These are phyloP conservation scores for Borealophlyctis nickersoniae DNA, from an alignment of 192 early-diverging fungal species.

Conservation along the genomic window DNA sequence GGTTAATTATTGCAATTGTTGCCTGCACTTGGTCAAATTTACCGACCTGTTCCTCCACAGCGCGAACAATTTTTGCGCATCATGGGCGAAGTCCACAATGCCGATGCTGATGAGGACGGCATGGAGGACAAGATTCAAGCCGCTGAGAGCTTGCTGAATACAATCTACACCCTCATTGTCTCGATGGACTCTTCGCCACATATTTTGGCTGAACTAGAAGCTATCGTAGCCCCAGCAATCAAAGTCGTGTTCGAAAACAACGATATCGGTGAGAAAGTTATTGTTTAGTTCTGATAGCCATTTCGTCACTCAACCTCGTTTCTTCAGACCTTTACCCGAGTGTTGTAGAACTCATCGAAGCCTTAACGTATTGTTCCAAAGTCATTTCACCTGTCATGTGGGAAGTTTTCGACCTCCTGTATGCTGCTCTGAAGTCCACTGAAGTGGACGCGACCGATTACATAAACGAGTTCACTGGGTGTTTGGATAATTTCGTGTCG, in stretches of 20 bases:
- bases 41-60: conserved; percentile 29
- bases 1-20: not conserved
- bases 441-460: conserved; percentile 71
- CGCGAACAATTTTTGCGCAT: conserved; percentile 84
- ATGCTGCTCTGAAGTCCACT: conserved; percentile 68
- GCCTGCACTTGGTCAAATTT: not conserved
- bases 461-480: conserved; percentile 87
- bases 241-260: conserved; percentile 73
- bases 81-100: conserved; percentile 65
- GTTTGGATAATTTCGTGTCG: conserved; percentile 86
- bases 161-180: conserved; percentile 78
- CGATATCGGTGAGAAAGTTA: conserved; percentile 48
- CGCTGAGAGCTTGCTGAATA: conserved; percentile 85
- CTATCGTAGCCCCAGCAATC: conserved; percentile 72
- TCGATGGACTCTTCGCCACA: conserved; percentile 80
- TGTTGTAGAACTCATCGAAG: conserved; percentile 85
- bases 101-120: conserved; percentile 54
- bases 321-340: conserved; percentile 80
- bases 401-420: conserved; percentile 75
- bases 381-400: conserved; percentile 79
- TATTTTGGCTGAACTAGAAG: conserved; percentile 77
- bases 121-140: conserved; percentile 84
- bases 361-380: conserved; percentile 80
- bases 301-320: no score
- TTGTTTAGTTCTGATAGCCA: no score